Base-by-base conservation (phyloP, 805 yeast species). In the Pichia kluyveri region DNA sequence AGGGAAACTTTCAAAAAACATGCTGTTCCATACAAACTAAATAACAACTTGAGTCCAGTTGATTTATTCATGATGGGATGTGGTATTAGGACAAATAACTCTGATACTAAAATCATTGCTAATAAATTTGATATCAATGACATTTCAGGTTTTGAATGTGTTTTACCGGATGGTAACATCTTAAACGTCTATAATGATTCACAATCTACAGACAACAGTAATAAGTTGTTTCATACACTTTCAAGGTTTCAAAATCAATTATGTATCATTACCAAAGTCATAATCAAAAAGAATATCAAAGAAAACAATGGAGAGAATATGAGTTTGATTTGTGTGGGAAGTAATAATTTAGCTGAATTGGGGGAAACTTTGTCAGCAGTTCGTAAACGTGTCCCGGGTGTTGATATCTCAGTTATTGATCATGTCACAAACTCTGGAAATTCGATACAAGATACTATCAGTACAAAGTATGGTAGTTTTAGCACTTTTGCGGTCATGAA, bases 91-190 rank as follows among this genome's bases (percentile, higher is more conserved):
- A 38, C 49, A 8, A 32, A 46, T 7, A 37, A 38, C 32, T 19
- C 38, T 15, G 31, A 26, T 19, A 40, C 39, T 45, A 38, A 44
- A 40, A 42, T 57, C 36, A 30, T 54, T n/a, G 34, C 42, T 23
- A 51, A 48, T 30, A 42, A 44, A 10, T 48, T 54, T 44, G 49
- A 53, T 18, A 43, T 45, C 4, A 14, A 32, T 2, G 37, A 41
- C 5, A 48, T 62, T 4, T 39, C 39, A 27, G 50, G 44, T 27
- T 39, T 56, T 19, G 59, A 56, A 10, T 56, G 52, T 32, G 64
- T 62, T 8, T 50, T 63, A 28, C 61, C 66, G 14, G 65, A 60
- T 49, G 67, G 67, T 9, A 48, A 54, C 9, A 44, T 56, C 14
- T 7, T 55, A 8, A 43, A 31, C 0, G 44, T 53, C 14, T 31